Conservation (phyloP, 2,329 filamentous ascomycete species). For the Septoria petroselini region DNA sequence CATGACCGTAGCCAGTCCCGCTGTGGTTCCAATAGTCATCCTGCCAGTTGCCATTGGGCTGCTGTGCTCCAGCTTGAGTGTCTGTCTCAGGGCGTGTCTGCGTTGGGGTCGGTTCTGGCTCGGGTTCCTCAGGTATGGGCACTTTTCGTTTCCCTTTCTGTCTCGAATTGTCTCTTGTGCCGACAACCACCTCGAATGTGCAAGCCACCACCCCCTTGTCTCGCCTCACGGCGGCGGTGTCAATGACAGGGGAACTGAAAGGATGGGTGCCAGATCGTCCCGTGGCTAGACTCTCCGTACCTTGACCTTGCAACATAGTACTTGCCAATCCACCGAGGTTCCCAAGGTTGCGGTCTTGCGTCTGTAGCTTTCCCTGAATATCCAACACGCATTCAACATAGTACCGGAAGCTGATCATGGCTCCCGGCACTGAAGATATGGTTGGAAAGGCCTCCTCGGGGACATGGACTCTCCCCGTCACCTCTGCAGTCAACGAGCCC, state of each 20-base stretch:
- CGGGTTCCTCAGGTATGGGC: constrained; percentile 25
- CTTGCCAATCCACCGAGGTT: constrained; percentile 30
- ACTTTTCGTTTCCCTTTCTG: constrained; percentile 48
- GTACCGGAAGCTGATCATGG: constrained; percentile 94
- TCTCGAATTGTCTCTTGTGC: constrained; percentile 69
- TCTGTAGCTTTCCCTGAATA: constrained; percentile 77
- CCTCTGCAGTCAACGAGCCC: constrained; percentile 68
- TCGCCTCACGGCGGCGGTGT: constrained; percentile 79
- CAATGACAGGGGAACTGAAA: constrained; percentile 63
- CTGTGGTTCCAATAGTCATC: constrained; percentile 14
- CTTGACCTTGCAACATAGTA: constrained; percentile 21
- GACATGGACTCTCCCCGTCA: constrained; percentile 79
- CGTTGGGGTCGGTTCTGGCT: not conserved
- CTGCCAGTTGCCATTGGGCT: not conserved
- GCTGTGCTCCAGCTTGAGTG: constrained; percentile 13
- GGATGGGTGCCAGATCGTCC: constrained; percentile 20
- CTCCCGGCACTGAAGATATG: constrained; percentile 81
- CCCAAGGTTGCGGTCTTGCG: constrained; percentile 57
- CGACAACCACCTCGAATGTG: constrained; percentile 81
- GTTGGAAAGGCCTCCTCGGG: constrained; percentile 91
- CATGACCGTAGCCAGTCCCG: constrained; percentile 30
- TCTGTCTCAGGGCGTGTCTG: constrained; percentile 8
- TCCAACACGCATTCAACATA: constrained; percentile 91
- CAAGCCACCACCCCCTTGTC: constrained; percentile 91
- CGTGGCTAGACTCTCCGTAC: constrained; percentile 8